Evolutionary conservation across 2,329 filamentous ascomycete genomes (phyloP).

Genomic region (Chaetomium olivaceum): DNA sequence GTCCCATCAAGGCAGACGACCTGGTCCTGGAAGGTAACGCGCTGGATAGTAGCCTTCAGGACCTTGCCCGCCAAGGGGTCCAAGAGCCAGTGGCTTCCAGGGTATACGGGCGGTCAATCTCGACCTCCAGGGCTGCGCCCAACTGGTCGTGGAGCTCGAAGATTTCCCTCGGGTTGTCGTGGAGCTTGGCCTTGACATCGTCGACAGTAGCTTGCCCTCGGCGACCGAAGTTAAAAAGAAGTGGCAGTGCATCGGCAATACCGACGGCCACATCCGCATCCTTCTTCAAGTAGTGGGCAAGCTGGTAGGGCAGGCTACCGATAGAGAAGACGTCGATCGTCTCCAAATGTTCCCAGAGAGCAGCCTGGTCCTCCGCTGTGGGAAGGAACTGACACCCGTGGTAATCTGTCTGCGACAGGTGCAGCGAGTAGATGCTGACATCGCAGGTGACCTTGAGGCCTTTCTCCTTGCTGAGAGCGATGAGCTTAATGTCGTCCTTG

Average conservation of each 20-base stretch:
- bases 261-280: slow-evolving; percentile 62
- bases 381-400: slow-evolving; percentile 68
- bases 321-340: slow-evolving; percentile 79
- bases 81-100: slow-evolving; percentile 55
- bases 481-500: slow-evolving; percentile 75
- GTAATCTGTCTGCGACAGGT: slow-evolving; percentile 70
- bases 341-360: slow-evolving; percentile 71
- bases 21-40: slow-evolving; percentile 73
- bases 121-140: slow-evolving; percentile 72
- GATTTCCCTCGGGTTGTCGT: slow-evolving; percentile 77
- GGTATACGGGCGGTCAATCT: slow-evolving; percentile 70
- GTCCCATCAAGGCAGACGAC: slow-evolving; percentile 75
- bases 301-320: slow-evolving; percentile 75
- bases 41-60: slow-evolving; percentile 69
- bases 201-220: slow-evolving; percentile 70
- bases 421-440: slow-evolving; percentile 77
- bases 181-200: slow-evolving; percentile 68
- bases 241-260: slow-evolving; percentile 71
- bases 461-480: slow-evolving; percentile 76
- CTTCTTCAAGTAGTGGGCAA: slow-evolving; percentile 58
- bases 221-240: slow-evolving; percentile 74
- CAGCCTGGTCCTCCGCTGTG: slow-evolving; percentile 66
- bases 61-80: slow-evolving; percentile 73
- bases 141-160: slow-evolving; percentile 80
- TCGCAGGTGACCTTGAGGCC: slow-evolving; percentile 81